Percentiles rank a stretch among this genome's conserved stretches.
Conservation (phyloP, 768 basidiomycete species). For the Lanmaoa pseudosensibilis region DNA sequence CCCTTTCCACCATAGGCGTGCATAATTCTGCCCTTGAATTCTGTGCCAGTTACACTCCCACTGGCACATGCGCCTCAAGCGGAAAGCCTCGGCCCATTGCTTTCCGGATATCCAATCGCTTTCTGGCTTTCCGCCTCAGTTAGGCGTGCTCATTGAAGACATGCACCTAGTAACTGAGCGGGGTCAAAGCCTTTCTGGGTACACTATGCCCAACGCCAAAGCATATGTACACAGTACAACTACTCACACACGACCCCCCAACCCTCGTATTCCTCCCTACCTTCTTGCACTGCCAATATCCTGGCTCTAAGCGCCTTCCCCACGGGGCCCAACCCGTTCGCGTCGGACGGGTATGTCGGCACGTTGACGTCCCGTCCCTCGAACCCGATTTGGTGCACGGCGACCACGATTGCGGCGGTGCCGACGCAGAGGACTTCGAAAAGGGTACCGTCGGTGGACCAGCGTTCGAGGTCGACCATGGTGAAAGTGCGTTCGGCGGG, state of each 20-base stretch:
- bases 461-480: conserved; percentile 57
- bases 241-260: conserved; percentile 54
- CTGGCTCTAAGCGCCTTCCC: conserved; percentile 69
- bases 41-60: no score
- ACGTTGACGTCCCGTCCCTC: conserved; percentile 61
- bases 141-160: no score
- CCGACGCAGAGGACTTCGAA: conserved; percentile 86
- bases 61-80: no score
- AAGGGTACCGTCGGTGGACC: conserved; percentile 56
- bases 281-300: conserved; percentile 78
- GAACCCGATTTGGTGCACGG: conserved; percentile 74
- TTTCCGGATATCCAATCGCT: no score
- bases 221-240: no score
- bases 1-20: no score
- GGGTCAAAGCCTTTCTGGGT: no score
- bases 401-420: conserved; percentile 76
- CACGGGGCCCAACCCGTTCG: conserved; percentile 49
- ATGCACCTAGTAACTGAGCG: no score
- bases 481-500: conserved; percentile 62
- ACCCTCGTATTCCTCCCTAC: conserved; percentile 55
- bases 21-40: no score
- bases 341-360: conserved; percentile 46
- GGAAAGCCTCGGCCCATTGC: no score
- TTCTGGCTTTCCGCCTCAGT: no score
- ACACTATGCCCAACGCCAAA: no score